These are phyloP conservation scores for Cytauxzoon felis DNA, from an alignment of 169 alveolate genomes.

Conservation along the genomic window DNA sequence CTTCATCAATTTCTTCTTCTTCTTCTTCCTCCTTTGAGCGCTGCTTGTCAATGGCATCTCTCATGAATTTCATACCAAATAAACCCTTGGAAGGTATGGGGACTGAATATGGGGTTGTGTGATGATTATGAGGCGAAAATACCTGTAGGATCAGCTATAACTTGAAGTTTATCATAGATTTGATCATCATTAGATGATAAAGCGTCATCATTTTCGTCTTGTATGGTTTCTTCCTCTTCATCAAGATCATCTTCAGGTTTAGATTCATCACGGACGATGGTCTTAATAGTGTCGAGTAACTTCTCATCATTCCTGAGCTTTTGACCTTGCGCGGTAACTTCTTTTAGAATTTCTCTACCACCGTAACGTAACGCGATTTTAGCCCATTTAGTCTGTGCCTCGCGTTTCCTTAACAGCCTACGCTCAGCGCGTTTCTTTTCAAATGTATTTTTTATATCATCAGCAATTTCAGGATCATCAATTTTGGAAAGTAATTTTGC, in stretches of 20 bases:
- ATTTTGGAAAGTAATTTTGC: slow-evolving; percentile 63
- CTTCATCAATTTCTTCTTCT: slow-evolving; percentile 1
- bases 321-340: slow-evolving; percentile 63
- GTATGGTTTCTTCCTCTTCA: slow-evolving; percentile 6
- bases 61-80: slow-evolving; percentile 47
- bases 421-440: slow-evolving; percentile 69
- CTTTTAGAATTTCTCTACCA: slow-evolving; percentile 67
- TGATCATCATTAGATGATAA: neutral
- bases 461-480: slow-evolving; percentile 74
- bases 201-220: neutral
- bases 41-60: slow-evolving; percentile 13
- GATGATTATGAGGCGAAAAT: neutral
- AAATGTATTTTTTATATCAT: slow-evolving; percentile 56
- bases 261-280: neutral
- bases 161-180: slow-evolving; percentile 11
- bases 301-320: slow-evolving; percentile 53
- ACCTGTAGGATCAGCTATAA: slow-evolving; percentile 42
- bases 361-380: slow-evolving; percentile 74
- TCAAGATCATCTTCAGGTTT: slow-evolving; percentile 8
- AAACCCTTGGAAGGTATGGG: slow-evolving; percentile 48
- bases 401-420: slow-evolving; percentile 63
- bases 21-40: slow-evolving; percentile 6
- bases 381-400: slow-evolving; percentile 76
- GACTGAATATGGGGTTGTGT: slow-evolving; percentile 2
- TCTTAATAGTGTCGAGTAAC: slow-evolving; percentile 13